Percentiles rank a stretch among this genome's conserved stretches.
These are phyloP conservation scores for Limonium bicolor DNA, from an alignment of 148 eudicot species.

Conservation along the genomic window DNA sequence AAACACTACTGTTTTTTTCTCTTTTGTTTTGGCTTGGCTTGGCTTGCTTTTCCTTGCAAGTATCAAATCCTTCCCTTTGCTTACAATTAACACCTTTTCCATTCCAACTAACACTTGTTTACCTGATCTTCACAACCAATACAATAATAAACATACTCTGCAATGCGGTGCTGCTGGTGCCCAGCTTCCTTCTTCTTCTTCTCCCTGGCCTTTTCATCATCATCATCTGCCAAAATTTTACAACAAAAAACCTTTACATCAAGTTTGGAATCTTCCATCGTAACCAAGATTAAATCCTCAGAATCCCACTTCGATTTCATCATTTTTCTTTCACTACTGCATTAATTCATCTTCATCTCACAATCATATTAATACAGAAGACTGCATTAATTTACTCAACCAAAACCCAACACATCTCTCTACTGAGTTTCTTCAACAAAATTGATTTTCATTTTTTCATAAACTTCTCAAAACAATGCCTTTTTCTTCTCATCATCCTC, in stretches of 20 bases:
- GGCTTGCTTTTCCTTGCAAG: conserved; percentile 55
- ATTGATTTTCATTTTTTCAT: conserved; percentile 13
- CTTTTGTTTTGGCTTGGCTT: conserved; percentile 3
- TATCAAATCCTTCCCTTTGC: conserved; percentile 60
- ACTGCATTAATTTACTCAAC: background rate
- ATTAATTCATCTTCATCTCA: conserved; percentile 6
- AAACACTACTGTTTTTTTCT: background rate
- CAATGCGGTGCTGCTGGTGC: too few relatives aligned
- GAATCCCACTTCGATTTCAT: too few relatives aligned
- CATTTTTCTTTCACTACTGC: too few relatives aligned
- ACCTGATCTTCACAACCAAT: background rate
- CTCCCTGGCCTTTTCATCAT: background rate
- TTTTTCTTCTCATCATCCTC: background rate
- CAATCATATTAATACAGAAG: conserved; percentile 11
- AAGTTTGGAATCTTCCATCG: conserved; percentile 6
- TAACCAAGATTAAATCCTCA: too few relatives aligned
- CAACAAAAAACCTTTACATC: background rate
- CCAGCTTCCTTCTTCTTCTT: conserved; percentile 1
- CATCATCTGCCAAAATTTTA: conserved; percentile 3
- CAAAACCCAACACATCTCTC: background rate
- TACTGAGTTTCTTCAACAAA: conserved; percentile 7
- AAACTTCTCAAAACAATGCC: background rate
- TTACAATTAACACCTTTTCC: conserved; percentile 51
- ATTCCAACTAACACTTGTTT: background rate
- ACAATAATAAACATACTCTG: too few relatives aligned